Evolutionary conservation across 2,329 filamentous ascomycete genomes (phyloP), one percentile per base, ranked within the genome.

Genomic region (Cercospora zeina): DNA sequence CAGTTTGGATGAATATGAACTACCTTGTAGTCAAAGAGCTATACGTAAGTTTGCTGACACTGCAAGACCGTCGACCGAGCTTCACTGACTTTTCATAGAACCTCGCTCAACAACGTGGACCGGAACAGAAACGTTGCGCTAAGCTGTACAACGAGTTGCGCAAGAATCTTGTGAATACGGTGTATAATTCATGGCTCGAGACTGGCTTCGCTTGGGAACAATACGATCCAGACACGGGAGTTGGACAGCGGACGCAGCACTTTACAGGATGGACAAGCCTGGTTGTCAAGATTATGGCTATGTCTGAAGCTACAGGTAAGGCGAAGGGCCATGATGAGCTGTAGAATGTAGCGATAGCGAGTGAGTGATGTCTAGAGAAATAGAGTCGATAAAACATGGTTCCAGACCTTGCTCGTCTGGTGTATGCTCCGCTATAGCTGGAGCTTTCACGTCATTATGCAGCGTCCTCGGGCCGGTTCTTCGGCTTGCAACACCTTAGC

Each of bases 211-310:
- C 93, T 0, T 99, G 93, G 93, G 95, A 99, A 78, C 95, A 99
- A 79, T 99, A 97, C 77, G 91, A 96, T 75, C 91, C 93, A 0
- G 91, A 96, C 70, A 96, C 91, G 3, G 95, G 95, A 50, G 85
- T 85, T 58, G 95, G 95, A n/a, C 93, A 97, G 81, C 84, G 95
- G 45, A 97, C 93, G 4, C 92, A 97, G 81, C 93, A 97, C 77
- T 99, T 99, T 75, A 97, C 95, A 0, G 95, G 95, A 55, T 99
- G 95, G 95, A 99, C 95, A n/a, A 96, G 91, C 75, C 80, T 97
- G 77, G 90, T 97, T 53, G 93, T 97, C 50, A 97, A 96, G 81
- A 91, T 99, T 68, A 96, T 97, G 92, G 86, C 87, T 51, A 93
- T 99, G 91, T 89, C 91, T 6, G 89, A 96, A 69, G 72, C 91